Evolutionary conservation across 2,329 filamentous ascomycete genomes (phyloP), one percentile per base, ranked within the genome.

Genomic region (Metarhizium robertsii): DNA sequence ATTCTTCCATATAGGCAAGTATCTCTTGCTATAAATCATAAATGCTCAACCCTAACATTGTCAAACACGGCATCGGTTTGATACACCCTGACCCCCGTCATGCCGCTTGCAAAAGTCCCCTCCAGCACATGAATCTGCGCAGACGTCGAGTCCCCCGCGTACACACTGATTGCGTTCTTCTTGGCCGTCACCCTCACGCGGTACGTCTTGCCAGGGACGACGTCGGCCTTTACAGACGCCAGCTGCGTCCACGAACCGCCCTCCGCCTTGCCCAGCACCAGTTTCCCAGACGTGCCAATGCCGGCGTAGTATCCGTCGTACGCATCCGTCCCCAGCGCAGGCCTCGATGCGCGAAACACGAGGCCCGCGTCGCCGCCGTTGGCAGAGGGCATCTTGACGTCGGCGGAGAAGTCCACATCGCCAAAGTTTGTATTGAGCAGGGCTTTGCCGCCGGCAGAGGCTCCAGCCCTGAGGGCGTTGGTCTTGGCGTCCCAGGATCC

Each of bases 341-440:
- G 53, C 2, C 61, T 57, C 4, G 61, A 58, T 5, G 65, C 67
- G n/a, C 71, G 67, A 59, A 74, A 73, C 29, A 73, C 50, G 5
- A 74, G 58, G 2, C 69, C 69, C 1, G 69, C 70, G 32, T 69
- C 60, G 3, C 64, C 62, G 25, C 42, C 47, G 14, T 58, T 57
- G 1, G 20, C 42, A 2, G 52, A 54, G 18, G 52, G 56, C 0
- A 58, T 53, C 7, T 61, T 58, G 18, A 72, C 54, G 11, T 66
- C 66, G 2, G 62, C 69, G 6, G 69, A 63, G 47, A 66, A 68
- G 11, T 66, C 56, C 0, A 70, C 55, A 48, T 71, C 64, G 0
- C 62, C 61, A 46, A 73, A 74, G 57, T 71, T 69, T 8, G 70
- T 72, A 51, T 72, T 68, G 16, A 72, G 62, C 45, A 68, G 55